Base-by-base conservation (phyloP, 2,329 filamentous ascomycete genomes). In the Curvularia sp. region DNA sequence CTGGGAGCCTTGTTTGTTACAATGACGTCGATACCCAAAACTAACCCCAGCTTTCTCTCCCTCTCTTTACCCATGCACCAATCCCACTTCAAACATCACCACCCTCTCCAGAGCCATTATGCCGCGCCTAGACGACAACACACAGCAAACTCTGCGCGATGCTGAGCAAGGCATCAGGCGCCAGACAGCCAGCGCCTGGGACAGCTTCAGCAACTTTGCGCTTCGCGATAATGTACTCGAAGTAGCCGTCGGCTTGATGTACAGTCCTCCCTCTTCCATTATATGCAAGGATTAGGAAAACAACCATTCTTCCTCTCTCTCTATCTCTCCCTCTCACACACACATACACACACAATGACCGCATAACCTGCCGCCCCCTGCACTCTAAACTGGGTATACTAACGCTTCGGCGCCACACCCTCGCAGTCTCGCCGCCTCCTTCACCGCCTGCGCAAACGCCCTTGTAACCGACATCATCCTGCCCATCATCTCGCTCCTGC, bases 241-340 rank as follows among this genome's bases (percentile, higher is more conserved):
- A 74, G 89, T 92, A 58, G 89, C 89, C 15, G 87, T 92, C 66
- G 89, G 89, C 65, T 79, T 92, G 63, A 92, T 92, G 88, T 90
- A 71, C 34, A 18, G 42, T 45, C 15, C 13, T n/a, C 13, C 5
- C 25, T n/a, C 27, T 32, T 32, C n/a, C 5, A 7, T 32, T 46
- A 15, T 30, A n/a, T 18, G n/a, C 43, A 28, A 30, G 43, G 43
- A 46, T 46, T 8, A 7, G 5, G 41, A 27, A 19, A 32, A 50
- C 23, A 23, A 43, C n/a, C n/a, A 8, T 34, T 18, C 18, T 9
- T 38, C 18, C 27, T 18, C 39, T 28, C 42, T 32, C n/a, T n/a
- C n/a, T n/a, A n/a, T n/a, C n/a, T n/a, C n/a, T n/a, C n/a, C n/a
- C n/a, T n/a, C n/a, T n/a, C n/a, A n/a, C n/a, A n/a, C n/a, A n/a